phyloP scores from a whole-genome alignment of 495 filamentous ascomycete genomes.

The Talaromyces thailandensis region DNA sequence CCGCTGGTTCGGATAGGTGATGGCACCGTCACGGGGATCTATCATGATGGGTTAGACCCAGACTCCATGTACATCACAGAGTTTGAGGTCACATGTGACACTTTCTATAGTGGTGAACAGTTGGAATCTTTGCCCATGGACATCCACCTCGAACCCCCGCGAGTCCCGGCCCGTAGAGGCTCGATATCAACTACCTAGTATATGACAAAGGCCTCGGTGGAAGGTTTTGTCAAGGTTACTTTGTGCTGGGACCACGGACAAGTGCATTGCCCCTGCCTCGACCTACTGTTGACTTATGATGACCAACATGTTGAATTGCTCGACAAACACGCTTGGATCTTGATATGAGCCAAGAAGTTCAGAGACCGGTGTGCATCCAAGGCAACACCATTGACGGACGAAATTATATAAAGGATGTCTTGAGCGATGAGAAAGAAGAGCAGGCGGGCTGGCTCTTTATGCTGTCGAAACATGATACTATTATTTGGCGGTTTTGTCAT shows the following conservation, averaged over 20 bases:
- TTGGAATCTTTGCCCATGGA: too few relatives aligned
- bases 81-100: too few relatives aligned
- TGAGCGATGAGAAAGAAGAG: background rate
- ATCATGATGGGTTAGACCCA: too few relatives aligned
- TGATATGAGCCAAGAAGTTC: background rate
- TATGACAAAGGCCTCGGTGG: background rate
- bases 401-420: background rate
- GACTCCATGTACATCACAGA: too few relatives aligned
- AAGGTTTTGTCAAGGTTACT: background rate
- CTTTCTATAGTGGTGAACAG: too few relatives aligned
- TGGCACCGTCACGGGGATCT: too few relatives aligned
- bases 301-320: background rate
- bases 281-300: too few relatives aligned
- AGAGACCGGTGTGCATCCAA: background rate
- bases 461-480: background rate
- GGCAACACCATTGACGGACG: background rate
- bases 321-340: background rate
- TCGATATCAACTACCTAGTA: background rate
- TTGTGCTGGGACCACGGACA: background rate
- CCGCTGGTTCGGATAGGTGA: too few relatives aligned
- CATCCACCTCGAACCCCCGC: too few relatives aligned
- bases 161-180: background rate
- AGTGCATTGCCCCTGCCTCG: too few relatives aligned
- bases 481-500: background rate
- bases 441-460: background rate